A percentile compares a stretch with the other conserved stretches of the same genome.
Evolutionary conservation across 805 yeast genomes (phyloP).

Genomic region (Wickerhamomyces kurtzmanii): DNA sequence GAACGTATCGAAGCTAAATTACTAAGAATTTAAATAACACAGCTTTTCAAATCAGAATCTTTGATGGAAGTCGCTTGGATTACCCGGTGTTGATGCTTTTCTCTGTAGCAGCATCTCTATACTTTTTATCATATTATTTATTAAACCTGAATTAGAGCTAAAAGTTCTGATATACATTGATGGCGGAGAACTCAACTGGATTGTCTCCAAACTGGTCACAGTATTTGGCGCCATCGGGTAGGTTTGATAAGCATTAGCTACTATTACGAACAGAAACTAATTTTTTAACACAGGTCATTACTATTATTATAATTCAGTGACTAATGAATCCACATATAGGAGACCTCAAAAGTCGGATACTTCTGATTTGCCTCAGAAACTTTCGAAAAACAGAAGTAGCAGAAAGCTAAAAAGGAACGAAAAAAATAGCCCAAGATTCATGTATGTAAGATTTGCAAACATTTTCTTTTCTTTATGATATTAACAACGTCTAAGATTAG

Average conservation of each 20-base stretch:
- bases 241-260: not conserved
- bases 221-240: conserved; percentile 26
- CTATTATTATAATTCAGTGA: conserved; percentile 26
- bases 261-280: not conserved
- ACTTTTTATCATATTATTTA: too few relatives aligned
- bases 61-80: not conserved
- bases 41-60: not conserved
- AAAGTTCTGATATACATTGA: too few relatives aligned
- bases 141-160: too few relatives aligned
- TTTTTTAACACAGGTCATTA: conserved; percentile 13
- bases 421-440: conserved; percentile 2
- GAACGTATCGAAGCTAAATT: not conserved
- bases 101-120: too few relatives aligned
- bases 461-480: too few relatives aligned
- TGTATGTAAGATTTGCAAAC: too few relatives aligned
- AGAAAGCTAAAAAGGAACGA: conserved; percentile 2
- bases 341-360: conserved; percentile 22
- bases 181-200: conserved; percentile 4
- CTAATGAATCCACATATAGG: conserved; percentile 28
- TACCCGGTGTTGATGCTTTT: too few relatives aligned
- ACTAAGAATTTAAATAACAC: not conserved
- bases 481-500: too few relatives aligned
- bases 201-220: conserved; percentile 25
- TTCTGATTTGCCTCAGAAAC: conserved; percentile 2
- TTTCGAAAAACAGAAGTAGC: conserved; percentile 3